phyloP scores from a whole-genome alignment of 352 stramenopile species.

The Phytophthora crassamura region DNA sequence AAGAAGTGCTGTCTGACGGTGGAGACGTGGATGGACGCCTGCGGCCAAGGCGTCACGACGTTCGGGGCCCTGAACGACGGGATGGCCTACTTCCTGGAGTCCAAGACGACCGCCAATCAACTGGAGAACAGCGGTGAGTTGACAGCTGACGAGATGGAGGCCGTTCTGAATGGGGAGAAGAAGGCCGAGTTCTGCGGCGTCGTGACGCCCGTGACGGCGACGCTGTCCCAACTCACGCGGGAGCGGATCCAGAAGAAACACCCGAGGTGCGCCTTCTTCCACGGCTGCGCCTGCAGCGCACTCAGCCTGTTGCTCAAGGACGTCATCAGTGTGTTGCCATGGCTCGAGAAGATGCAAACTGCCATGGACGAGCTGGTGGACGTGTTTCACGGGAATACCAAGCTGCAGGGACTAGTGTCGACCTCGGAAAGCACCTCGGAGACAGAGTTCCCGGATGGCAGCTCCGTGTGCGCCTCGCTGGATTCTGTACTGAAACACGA shows the following conservation, averaged over 20 bases:
- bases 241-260: constrained; percentile 66
- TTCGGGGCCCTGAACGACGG: constrained; percentile 51
- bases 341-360: constrained; percentile 48
- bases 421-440: constrained; percentile 19
- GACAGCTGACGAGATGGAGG: constrained; percentile 52
- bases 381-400: constrained; percentile 55
- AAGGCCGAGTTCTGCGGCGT: constrained; percentile 61
- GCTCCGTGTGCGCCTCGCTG: constrained; percentile 45
- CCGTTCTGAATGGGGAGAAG: constrained; percentile 54
- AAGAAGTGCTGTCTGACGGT: constrained; percentile 68
- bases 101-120: constrained; percentile 17
- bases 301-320: constrained; percentile 60
- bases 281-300: constrained; percentile 65
- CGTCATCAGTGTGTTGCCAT: constrained; percentile 56
- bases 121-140: constrained; percentile 36
- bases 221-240: constrained; percentile 48
- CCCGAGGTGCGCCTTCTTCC: constrained; percentile 67
- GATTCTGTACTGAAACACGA: constrained; percentile 62
- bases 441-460: constrained; percentile 32
- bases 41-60: constrained; percentile 51
- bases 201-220: constrained; percentile 50
- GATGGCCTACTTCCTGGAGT: constrained; percentile 57
- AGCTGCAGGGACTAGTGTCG: constrained; percentile 42
- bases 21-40: constrained; percentile 57
- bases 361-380: constrained; percentile 47